Percentiles rank a stretch among this genome's conserved stretches.
Conservation (phyloP, 192 early-diverging fungal genomes). For the Lunasporangiospora selenospora region DNA sequence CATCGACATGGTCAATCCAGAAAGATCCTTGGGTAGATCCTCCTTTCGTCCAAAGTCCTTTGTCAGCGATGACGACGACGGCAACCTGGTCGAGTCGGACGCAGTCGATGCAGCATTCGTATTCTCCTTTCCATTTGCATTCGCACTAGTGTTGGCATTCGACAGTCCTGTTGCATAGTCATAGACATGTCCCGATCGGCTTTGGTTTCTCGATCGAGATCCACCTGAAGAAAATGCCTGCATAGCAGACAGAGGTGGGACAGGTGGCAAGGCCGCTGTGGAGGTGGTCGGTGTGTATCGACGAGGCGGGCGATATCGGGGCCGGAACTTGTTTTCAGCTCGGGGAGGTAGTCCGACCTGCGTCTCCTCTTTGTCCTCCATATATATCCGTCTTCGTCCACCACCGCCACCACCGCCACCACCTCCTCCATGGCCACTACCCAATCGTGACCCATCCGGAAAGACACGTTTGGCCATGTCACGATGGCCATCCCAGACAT, state of each 20-base stretch:
- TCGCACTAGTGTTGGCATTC: too few species aligned
- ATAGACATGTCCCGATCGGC: slow-evolving; percentile 28
- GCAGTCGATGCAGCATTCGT: too few species aligned
- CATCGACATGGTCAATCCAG: too few species aligned
- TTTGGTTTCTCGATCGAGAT: slow-evolving; percentile 36
- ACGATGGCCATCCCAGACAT: slow-evolving; percentile 35
- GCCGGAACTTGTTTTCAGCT: slow-evolving; percentile 43
- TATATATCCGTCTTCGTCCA: slow-evolving; percentile 12
- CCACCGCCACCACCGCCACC: slow-evolving; percentile 7
- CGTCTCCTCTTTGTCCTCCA: slow-evolving; percentile 30
- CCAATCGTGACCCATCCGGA: too few species aligned
- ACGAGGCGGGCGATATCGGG: slow-evolving; percentile 39
- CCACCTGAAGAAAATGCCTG: slow-evolving; percentile 7
- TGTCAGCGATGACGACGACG: too few species aligned
- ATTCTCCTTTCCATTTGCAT: too few species aligned
- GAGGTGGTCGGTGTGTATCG: background rate
- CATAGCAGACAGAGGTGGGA: slow-evolving; percentile 14
- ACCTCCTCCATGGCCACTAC: background rate
- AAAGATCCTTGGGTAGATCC: too few species aligned
- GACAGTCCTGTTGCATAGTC: background rate
- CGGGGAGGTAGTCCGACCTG: slow-evolving; percentile 34
- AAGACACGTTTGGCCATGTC: too few species aligned
- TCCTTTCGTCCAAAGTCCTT: too few species aligned
- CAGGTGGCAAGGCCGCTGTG: slow-evolving; percentile 13
- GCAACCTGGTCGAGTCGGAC: too few species aligned